These are phyloP conservation scores for Vanrija pseudolonga DNA, from an alignment of 1,284 basidiomycete genomes.

Conservation along the genomic window DNA sequence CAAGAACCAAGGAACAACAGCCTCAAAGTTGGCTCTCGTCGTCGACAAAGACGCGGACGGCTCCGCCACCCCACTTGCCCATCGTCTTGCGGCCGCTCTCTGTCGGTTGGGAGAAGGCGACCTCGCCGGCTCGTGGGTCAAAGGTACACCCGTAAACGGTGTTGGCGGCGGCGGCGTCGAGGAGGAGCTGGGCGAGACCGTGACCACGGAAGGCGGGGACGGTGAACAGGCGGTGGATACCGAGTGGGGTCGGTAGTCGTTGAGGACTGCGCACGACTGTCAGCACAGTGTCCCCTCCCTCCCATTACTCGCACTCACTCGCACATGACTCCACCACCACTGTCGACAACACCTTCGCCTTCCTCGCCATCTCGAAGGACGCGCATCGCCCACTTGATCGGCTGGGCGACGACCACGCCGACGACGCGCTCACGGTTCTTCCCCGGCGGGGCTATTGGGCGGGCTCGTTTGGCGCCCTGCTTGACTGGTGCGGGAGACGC, in stretches of 20 bases:
- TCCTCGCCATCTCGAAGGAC: constrained; percentile 28
- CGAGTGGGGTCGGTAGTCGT: constrained; percentile 45
- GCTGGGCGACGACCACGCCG: constrained; percentile 48
- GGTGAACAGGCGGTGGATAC: constrained; percentile 53
- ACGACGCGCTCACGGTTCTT: constrained; percentile 39
- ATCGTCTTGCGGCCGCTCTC: constrained; percentile 48
- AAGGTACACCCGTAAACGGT: constrained; percentile 50
- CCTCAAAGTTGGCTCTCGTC: constrained; percentile 40
- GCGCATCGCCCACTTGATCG: constrained; percentile 48
- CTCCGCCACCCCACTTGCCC: constrained; percentile 42
- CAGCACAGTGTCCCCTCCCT: not conserved
- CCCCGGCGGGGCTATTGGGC: not conserved
- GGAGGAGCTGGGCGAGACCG: constrained; percentile 39
- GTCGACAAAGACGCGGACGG: constrained; percentile 45
- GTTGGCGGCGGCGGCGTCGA: constrained; percentile 41
- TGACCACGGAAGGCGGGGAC: constrained; percentile 42
- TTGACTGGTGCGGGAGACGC: constrained; percentile 25
- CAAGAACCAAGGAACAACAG: too few species aligned
- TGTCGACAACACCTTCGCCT: constrained; percentile 31
- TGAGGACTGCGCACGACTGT: constrained; percentile 38
- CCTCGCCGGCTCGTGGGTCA: constrained; percentile 30
- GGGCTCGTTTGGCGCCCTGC: not conserved
- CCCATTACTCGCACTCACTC: constrained; percentile 38
- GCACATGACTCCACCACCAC: constrained; percentile 49
- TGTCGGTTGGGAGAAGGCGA: constrained; percentile 53